Evolutionary conservation across 495 filamentous ascomycete species (phyloP).

Genomic region (Podospora conica): DNA sequence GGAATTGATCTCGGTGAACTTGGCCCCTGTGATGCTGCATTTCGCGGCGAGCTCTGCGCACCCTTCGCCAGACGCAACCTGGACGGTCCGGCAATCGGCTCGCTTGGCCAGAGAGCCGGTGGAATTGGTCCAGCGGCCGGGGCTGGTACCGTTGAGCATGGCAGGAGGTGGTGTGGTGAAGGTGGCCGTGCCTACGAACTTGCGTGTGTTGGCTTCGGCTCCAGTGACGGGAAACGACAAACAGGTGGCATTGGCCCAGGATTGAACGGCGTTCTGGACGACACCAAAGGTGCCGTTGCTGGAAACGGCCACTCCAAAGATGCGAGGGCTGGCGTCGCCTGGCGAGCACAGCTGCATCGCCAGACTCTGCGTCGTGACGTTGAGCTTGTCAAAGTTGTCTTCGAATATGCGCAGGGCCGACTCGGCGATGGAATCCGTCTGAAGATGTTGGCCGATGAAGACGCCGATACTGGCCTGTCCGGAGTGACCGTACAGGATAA

Average conservation of each 20-base stretch:
- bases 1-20: conserved; percentile 39
- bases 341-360: conserved; percentile 36
- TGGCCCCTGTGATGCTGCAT: conserved; percentile 34
- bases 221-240: conserved; percentile 22
- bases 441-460: conserved; percentile 23
- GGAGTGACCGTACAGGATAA: conserved; percentile 12
- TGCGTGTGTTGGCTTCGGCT: no score
- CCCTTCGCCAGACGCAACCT: conserved; percentile 30
- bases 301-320: conserved; percentile 30
- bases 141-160: not conserved
- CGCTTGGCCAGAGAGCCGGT: not conserved
- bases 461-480: conserved; percentile 10
- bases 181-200: no score
- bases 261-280: conserved; percentile 28
- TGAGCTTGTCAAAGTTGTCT: not conserved
- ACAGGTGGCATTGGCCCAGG: conserved; percentile 32
- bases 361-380: conserved; percentile 7
- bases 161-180: not conserved
- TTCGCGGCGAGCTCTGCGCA: conserved; percentile 33
- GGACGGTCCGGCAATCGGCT: conserved; percentile 15
- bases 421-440: conserved; percentile 20
- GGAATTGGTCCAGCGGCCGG: not conserved
- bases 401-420: conserved; percentile 12
- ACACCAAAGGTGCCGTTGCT: conserved; percentile 29
- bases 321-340: conserved; percentile 21